Base-by-base conservation (phyloP, 2,329 filamentous ascomycete genomes). In the Pseudogymnoascus sp. region DNA sequence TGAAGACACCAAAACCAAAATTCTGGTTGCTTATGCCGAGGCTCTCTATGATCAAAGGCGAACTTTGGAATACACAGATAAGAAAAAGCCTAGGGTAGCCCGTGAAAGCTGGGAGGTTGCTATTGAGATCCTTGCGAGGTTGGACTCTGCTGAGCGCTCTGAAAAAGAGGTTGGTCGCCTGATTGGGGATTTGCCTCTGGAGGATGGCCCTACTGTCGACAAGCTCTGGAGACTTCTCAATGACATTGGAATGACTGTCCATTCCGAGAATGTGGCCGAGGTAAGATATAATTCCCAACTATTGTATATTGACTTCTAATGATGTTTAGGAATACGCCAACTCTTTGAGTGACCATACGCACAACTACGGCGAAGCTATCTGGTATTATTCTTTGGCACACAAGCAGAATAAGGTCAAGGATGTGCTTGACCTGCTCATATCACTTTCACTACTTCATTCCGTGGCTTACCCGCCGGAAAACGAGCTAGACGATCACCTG, bases 321-420 rank as follows among this genome's bases (percentile, higher is more conserved):
- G 32, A n/a, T 12, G n/a, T 18, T 28, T 68, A 96, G 90, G 86
- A 88, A 65, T 97, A 91, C 71, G 93, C 91, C 62, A 87, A 96
- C 65, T 81, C 86, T 57, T 80, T 96, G 38, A 84, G 86, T 9
- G 81, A 85, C 63, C 82, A 84, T 41, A 88, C 88, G 0, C 84
- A 90, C 67, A 83, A 88, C 60, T 97, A 93, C 67, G 93, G 93
- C 60, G 85, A 93, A 65, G 90, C 91, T 0, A 80, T 97, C 18
- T 87, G 94, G 76, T 97, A 95, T 77, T 97, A 94, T 72, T 89
- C 93, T 22, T 84, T 95, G 11, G 89, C 91, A 2, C 91, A 95
- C 70, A 84, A 87, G 25, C 77, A 84, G 1, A 79, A 82, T 65
- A 95, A 93, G 73, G 87, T 97, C 59, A 90, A 90, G 68, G 86